Conservation (phyloP, 768 basidiomycete species). For the Hemileccinum impolitum region DNA sequence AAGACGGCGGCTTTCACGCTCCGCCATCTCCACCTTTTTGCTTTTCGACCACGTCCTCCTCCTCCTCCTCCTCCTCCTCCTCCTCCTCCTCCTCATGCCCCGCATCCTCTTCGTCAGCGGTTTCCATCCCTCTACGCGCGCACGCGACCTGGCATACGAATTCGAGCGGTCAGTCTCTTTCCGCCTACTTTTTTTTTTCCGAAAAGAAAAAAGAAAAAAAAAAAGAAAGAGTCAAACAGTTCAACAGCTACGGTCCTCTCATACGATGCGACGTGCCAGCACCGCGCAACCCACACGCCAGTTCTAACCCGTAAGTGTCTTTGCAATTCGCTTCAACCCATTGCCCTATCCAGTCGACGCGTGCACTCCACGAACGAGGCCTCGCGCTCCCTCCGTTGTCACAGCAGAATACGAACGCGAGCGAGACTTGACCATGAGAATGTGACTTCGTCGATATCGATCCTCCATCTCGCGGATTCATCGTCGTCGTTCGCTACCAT, state of each 20-base stretch:
- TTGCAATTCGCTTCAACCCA: constrained; percentile 25
- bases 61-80: too few relatives aligned
- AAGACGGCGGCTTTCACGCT: constrained; percentile 24
- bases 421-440: constrained; percentile 23
- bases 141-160: constrained; percentile 79
- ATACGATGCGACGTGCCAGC: constrained; percentile 90
- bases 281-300: constrained; percentile 71
- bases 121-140: constrained; percentile 79
- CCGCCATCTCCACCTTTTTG: constrained; percentile 26
- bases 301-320: constrained; percentile 77
- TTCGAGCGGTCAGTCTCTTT: constrained; percentile 80
- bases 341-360: constrained; percentile 38
- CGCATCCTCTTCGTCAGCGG: constrained; percentile 87
- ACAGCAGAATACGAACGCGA: constrained; percentile 28
- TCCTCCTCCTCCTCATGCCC: constrained; percentile 46
- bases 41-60: constrained; percentile 20
- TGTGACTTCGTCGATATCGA: constrained; percentile 27
- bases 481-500: constrained; percentile 27
- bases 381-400: constrained; percentile 20
- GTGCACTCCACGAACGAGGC: constrained; percentile 33
- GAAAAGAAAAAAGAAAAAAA: too few relatives aligned
- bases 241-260: constrained; percentile 68
- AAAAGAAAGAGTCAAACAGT: too few relatives aligned
- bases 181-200: background rate
- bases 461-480: constrained; percentile 29